Base-by-base conservation (phyloP, 805 yeast species). In the Schwanniomyces yamadae region DNA sequence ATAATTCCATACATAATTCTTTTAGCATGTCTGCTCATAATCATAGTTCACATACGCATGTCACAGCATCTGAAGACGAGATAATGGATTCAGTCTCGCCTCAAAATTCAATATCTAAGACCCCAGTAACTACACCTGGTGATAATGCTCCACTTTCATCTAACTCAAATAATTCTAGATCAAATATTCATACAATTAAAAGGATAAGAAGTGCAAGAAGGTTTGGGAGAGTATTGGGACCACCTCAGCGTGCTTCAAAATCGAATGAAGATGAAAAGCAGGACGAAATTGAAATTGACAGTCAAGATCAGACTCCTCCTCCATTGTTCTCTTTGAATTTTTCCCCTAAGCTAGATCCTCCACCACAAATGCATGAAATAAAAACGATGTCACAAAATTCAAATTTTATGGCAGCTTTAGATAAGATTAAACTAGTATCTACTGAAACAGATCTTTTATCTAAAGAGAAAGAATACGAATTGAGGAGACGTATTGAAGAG, bases 211-310 rank as follows among this genome's bases (percentile, higher is more conserved):
- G 67, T 9, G 44, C 62, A 1, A 57, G 72, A 39, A 55, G 73
- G 22, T 63, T 66, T 34, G 63, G 65, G 5, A 57, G 52, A 37
- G 35, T 51, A 3, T 42, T 76, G 25, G 81, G 81, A 2, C 79
- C 78, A 8, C 80, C 80, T 1, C 66, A 72, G 44, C 52, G 81
- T 32, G 63, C 73, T 2, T 54, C 67, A 3, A 27, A 63, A 52
- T n/a, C 34, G 6, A 31, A 18, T 28, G 40, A 37, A 4, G 33
- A 25, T n/a, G 28, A 29, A 23, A 17, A 15, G 6, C 33, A 16
- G 18, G 16, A 34, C 9, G 36, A 23, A 22, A 28, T 17, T 20
- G 14, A 11, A 3, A 23, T 13, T 14, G 22, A 25, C 12, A 32
- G 14, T 11, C 26, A 27, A 6, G 17, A 23, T 27, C 21, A 15